phyloP scores from a whole-genome alignment of 495 filamentous ascomycete species.

The Neurospora cerealis region DNA sequence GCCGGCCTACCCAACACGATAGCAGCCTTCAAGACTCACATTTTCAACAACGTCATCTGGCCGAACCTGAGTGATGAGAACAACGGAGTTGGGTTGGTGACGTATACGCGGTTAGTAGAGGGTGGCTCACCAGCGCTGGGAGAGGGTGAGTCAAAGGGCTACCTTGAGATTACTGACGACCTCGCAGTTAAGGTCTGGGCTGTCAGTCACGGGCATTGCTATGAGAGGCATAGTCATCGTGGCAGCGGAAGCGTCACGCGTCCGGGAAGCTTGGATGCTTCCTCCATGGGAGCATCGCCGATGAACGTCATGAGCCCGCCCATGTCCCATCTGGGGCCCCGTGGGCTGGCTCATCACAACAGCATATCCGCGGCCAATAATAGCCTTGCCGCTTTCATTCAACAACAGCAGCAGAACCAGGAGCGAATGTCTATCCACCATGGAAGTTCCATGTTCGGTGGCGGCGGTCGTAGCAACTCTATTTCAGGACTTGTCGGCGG shows the following conservation, averaged over 20 bases:
- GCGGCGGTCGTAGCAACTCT: constrained; percentile 12
- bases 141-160: constrained; percentile 64
- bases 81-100: constrained; percentile 83
- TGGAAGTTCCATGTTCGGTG: not conserved
- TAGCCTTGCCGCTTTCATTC: constrained; percentile 10
- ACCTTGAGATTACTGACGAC: constrained; percentile 76
- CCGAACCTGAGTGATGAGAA: constrained; percentile 95
- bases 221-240: constrained; percentile 56
- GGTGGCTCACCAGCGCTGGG: constrained; percentile 77
- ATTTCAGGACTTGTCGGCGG: constrained; percentile 6
- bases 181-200: constrained; percentile 66
- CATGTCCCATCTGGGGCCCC: not conserved
- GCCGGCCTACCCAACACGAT: constrained; percentile 81
- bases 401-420: constrained; percentile 14
- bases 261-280: constrained; percentile 28
- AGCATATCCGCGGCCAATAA: constrained; percentile 2
- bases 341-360: constrained; percentile 12
- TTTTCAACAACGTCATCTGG: constrained; percentile 98
- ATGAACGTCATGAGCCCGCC: not conserved
- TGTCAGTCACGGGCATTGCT: constrained; percentile 82
- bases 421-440: not conserved
- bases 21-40: constrained; percentile 77
- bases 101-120: constrained; percentile 78
- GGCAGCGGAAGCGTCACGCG: constrained; percentile 37
- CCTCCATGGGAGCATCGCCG: constrained; percentile 4